These are phyloP conservation scores for Cladophialophora chaetospira DNA, from an alignment of 2,329 filamentous ascomycete species.

Conservation along the genomic window DNA sequence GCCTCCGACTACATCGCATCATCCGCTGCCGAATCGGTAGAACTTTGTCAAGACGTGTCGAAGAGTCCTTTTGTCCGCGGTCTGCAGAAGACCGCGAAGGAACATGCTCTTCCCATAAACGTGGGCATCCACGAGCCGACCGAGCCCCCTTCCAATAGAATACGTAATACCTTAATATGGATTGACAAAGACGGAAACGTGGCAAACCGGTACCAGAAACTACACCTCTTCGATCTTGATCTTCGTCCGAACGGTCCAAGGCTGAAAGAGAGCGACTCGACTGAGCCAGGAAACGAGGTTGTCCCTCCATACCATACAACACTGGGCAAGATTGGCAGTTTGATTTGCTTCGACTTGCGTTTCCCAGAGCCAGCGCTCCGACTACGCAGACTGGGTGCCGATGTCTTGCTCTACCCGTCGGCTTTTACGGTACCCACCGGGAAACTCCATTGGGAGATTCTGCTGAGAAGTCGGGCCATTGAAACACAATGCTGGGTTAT, in stretches of 20 bases:
- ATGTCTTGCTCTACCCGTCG: conserved; percentile 82
- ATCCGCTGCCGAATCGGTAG: conserved; percentile 66
- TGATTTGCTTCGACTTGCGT: conserved; percentile 89
- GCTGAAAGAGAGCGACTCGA: conserved; percentile 66
- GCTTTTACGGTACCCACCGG: conserved; percentile 90
- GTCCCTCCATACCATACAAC: conserved; percentile 70
- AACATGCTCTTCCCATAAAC: conserved; percentile 70
- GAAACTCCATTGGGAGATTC: conserved; percentile 77
- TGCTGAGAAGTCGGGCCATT: conserved; percentile 79
- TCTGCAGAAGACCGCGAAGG: conserved; percentile 67
- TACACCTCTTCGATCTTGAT: conserved; percentile 82
- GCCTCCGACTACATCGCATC: conserved; percentile 84
- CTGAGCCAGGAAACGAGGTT: conserved; percentile 66
- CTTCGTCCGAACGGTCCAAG: conserved; percentile 53
- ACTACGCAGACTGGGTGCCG: conserved; percentile 66
- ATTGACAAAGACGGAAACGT: conserved; percentile 64
- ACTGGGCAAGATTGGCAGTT: conserved; percentile 73
- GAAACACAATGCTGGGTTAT: conserved; percentile 87
- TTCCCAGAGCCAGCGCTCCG: conserved; percentile 75
- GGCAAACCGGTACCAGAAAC: conserved; percentile 73
- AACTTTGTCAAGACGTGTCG: conserved; percentile 67
- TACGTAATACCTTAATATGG: conserved; percentile 69
- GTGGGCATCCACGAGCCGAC: conserved; percentile 84
- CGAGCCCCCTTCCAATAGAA: conserved; percentile 49
- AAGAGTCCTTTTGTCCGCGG: conserved; percentile 75